Evolutionary conservation across 2,329 filamentous ascomycete genomes (phyloP).

Genomic region (Nemania bipapillata): DNA sequence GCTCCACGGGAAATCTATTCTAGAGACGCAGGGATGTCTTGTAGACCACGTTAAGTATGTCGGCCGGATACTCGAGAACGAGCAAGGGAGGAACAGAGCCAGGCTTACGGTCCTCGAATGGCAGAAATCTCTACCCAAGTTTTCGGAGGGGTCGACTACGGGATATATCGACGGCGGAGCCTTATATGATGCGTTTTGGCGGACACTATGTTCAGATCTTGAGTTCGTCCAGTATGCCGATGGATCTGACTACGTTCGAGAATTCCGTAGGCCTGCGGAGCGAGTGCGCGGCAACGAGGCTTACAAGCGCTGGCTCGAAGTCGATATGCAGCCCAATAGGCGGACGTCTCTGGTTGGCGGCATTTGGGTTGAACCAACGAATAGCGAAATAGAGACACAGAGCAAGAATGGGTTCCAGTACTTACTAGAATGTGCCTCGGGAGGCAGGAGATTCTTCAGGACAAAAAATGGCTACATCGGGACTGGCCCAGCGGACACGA

Average conservation of each 20-base stretch:
- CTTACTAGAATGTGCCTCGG: constrained; percentile 38
- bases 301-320: constrained; percentile 27
- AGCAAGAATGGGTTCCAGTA: constrained; percentile 40
- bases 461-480: constrained; percentile 36
- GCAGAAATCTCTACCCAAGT: constrained; percentile 3
- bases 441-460: constrained; percentile 38
- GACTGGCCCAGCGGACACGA: constrained; percentile 32
- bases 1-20: constrained; percentile 33
- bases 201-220: constrained; percentile 36
- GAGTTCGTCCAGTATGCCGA: constrained; percentile 29
- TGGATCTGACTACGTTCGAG: constrained; percentile 23
- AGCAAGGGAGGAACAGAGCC: constrained; percentile 28
- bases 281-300: neutral
- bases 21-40: constrained; percentile 34
- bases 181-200: constrained; percentile 34
- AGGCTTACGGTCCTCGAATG: constrained; percentile 31
- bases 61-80: constrained; percentile 30
- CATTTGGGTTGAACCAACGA: constrained; percentile 33
- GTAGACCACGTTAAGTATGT: constrained; percentile 35
- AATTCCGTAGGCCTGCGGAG: constrained; percentile 26
- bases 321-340: constrained; percentile 26
- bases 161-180: constrained; percentile 15
- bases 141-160: too few species aligned
- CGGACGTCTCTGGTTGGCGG: constrained; percentile 36
- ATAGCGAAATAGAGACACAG: constrained; percentile 20